A percentile compares a stretch with the other conserved stretches of the same genome.
Evolutionary conservation across 805 yeast genomes (phyloP).

Genomic region (Candida qinlingensis): DNA sequence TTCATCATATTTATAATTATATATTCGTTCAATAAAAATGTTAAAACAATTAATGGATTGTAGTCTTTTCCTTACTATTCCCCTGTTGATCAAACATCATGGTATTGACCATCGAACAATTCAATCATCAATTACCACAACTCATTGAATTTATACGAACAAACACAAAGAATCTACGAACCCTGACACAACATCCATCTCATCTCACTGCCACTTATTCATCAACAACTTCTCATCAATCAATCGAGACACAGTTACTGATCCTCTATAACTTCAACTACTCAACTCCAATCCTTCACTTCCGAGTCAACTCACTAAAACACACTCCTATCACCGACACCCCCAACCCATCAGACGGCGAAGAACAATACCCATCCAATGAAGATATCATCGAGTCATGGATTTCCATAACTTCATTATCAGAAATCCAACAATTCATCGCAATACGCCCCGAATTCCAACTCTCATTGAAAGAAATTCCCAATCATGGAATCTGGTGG

Average conservation of each 20-base stretch:
- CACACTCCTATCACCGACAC: background rate
- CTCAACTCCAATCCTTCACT: slow-evolving; percentile 12
- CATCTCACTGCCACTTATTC: background rate
- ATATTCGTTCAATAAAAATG: slow-evolving; percentile 4
- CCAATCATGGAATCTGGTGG: slow-evolving; percentile 13
- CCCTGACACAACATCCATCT: background rate
- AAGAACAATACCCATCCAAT: too few species aligned
- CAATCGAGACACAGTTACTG: background rate
- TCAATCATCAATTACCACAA: background rate
- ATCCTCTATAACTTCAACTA: slow-evolving; percentile 3
- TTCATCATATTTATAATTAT: slow-evolving; percentile 2
- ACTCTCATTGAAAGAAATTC: slow-evolving; percentile 9
- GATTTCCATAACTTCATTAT: background rate
- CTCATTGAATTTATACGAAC: background rate
- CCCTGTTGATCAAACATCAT: background rate
- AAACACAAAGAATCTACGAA: background rate
- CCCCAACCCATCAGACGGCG: background rate
- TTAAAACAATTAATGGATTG: background rate
- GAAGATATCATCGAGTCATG: background rate
- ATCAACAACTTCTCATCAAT: background rate
- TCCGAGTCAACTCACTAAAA: slow-evolving; percentile 1
- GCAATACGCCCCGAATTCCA: slow-evolving; percentile 1
- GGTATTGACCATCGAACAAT: background rate
- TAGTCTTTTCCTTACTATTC: background rate
- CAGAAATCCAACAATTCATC: background rate